phyloP scores from a whole-genome alignment of 306 rosid genomes.

The Elaeagnus macrophylla region DNA sequence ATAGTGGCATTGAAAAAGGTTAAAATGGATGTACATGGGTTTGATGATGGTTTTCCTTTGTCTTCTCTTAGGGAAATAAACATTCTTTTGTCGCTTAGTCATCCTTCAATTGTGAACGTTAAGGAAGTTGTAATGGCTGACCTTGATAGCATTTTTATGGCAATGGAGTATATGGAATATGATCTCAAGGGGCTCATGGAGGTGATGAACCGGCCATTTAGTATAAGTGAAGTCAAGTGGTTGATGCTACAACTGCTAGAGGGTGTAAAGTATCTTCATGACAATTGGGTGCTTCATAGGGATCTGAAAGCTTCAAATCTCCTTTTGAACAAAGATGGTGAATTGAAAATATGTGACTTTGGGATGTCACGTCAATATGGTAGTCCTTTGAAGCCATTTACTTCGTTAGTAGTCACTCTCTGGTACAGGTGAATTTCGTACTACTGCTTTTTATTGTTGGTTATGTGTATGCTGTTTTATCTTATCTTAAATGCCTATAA shows the following conservation, averaged over 20 bases:
- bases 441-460: background rate
- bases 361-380: constrained; percentile 93
- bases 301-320: constrained; percentile 90
- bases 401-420: constrained; percentile 78
- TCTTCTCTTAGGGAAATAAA: constrained; percentile 87
- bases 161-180: constrained; percentile 85
- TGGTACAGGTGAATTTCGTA: constrained; percentile 72
- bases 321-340: constrained; percentile 63
- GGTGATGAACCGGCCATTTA: constrained; percentile 54
- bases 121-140: constrained; percentile 80
- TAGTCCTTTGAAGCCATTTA: constrained; percentile 73
- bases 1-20: constrained; percentile 89
- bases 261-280: constrained; percentile 87
- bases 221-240: constrained; percentile 67
- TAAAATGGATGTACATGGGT: constrained; percentile 67
- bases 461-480: background rate
- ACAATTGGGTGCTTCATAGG: constrained; percentile 90
- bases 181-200: constrained; percentile 69
- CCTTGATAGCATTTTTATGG: constrained; percentile 77
- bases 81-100: constrained; percentile 72
- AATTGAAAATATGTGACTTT: constrained; percentile 84
- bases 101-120: constrained; percentile 75
- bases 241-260: constrained; percentile 62
- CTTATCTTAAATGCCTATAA: background rate
- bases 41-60: constrained; percentile 64